Evolutionary conservation across 2,329 filamentous ascomycete genomes (phyloP), one percentile per base, ranked within the genome.

Genomic region (Ophioceras dolichostomum): DNA sequence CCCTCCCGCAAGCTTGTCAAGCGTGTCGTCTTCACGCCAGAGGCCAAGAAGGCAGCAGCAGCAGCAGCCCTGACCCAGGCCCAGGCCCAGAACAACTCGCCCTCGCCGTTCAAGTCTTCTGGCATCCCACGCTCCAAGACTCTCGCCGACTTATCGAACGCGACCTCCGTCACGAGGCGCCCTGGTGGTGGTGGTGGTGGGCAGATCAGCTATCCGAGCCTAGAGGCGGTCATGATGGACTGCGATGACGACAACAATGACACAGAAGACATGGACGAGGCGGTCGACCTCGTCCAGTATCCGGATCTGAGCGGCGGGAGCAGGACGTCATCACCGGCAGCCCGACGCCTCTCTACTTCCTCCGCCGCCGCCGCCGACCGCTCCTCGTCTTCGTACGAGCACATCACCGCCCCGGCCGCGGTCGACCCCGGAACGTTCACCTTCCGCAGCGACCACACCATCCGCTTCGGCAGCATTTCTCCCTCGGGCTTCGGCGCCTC

Each of bases 21-120:
- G 62, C 79, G 74, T 39, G 84, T 94, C 26, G 78, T 83, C 36
- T 94, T 94, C 50, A 86, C 82, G 0, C 79, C 79, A 0, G 77
- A 76, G 42, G 78, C 79, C 26, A 71, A 83, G 43, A 59, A 61
- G 14, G n/a, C n/a, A n/a, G n/a, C n/a, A n/a, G n/a, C n/a, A n/a
- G n/a, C n/a, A n/a, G n/a, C n/a, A n/a, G 57, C 61, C 8, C 54
- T 58, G 0, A 17, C 29, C 17, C 20, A 22, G 12, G 13, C 30
- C 10, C 46, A 61, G 34, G 45, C 51, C 1, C 65, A 71, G 41
- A 60, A 66, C 40, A 60, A 66, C 40, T 72, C 73, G 2, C 74
- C 75, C 7, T 75, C 75, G 3, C 69, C 72, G 4, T 51, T 69
- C 45, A 75, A 76, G 49, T 61, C 64, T 6, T 61, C 64, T 5